Conservation (phyloP, 352 stramenopile genomes). For the Hyphochytrium catenoides region DNA sequence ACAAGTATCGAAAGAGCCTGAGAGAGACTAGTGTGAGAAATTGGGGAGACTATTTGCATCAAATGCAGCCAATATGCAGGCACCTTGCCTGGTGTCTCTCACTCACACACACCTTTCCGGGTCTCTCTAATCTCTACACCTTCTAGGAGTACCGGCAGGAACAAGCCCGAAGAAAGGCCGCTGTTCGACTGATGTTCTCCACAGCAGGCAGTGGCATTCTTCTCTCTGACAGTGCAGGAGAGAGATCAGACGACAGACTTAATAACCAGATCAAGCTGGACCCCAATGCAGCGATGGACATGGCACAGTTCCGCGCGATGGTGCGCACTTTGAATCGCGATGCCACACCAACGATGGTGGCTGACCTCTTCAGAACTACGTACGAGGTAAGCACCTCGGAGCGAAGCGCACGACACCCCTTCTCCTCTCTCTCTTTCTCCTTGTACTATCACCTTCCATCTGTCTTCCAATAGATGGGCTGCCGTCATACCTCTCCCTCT, state of each 20-base stretch:
- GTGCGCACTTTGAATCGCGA: slow-evolving; percentile 48
- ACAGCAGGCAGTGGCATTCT: slow-evolving; percentile 26
- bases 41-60: too few relatives aligned
- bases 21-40: too few relatives aligned
- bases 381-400: too few relatives aligned
- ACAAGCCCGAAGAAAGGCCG: slow-evolving; percentile 58
- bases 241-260: background rate
- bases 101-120: too few relatives aligned
- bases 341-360: slow-evolving; percentile 27
- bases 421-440: too few relatives aligned
- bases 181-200: slow-evolving; percentile 76
- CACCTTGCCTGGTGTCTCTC: too few relatives aligned
- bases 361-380: slow-evolving; percentile 28
- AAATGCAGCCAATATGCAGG: too few relatives aligned
- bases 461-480: too few relatives aligned
- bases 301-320: slow-evolving; percentile 69
- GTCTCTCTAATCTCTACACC: slow-evolving; percentile 3
- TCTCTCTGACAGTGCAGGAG: background rate
- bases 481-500: too few relatives aligned
- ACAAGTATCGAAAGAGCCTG: too few relatives aligned
- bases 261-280: slow-evolving; percentile 6
- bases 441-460: too few relatives aligned
- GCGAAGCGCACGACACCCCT: too few relatives aligned
- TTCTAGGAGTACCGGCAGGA: slow-evolving; percentile 65
- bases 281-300: slow-evolving; percentile 38